Evolutionary conservation across 1,139 yeast genomes (phyloP), one percentile per base, ranked within the genome.

Genomic region (Pichia sp.): DNA sequence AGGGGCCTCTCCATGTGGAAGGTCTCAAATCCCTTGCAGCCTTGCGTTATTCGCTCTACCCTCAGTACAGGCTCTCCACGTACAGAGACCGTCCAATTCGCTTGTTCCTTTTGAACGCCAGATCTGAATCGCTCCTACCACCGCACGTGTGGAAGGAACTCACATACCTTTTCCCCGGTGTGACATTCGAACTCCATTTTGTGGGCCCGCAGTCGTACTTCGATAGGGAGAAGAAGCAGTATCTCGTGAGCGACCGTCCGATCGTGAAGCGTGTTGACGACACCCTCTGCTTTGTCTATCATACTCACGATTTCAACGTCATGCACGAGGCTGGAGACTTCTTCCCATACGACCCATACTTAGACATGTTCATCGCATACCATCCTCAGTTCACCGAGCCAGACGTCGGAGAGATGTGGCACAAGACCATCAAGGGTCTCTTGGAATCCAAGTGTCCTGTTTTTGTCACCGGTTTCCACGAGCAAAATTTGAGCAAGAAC

Each of bases 311-410:
- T 71, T 93, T 93, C 82, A 91, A 91, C 67, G 93, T 87, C 51
- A 77, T 87, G 57, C 96, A 93, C 71, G 90, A 90, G 63, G 85
- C 88, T 56, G 95, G 93, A 64, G 97, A 92, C 71, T 86, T 93
- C 69, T 90, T 91, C 84, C 99, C 99, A 16, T 93, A 92, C 70
- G 99, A 93, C 71, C 99, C 99, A 45, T 93, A 92, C 71, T 79
- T 89, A 69, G 99, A 93, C 70, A 82, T 84, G 33, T 93, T 93
- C 73, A 91, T 90, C 78, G 75, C 89, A 53, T 93, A 92, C 86
- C 98, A 93, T 70, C 98, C 99, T 2, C 97, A 97, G 47, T 81
- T 91, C 70, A 86, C 90, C 31, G 87, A 95, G 20, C 88, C 90
- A 12, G 96, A 90, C 67, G 81, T 87, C 50, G 77, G 81, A 68